A percentile compares a stretch with the other conserved stretches of the same genome.
These are phyloP conservation scores for Penicillium sp. DNA, from an alignment of 2,329 filamentous ascomycete genomes.

Conservation along the genomic window DNA sequence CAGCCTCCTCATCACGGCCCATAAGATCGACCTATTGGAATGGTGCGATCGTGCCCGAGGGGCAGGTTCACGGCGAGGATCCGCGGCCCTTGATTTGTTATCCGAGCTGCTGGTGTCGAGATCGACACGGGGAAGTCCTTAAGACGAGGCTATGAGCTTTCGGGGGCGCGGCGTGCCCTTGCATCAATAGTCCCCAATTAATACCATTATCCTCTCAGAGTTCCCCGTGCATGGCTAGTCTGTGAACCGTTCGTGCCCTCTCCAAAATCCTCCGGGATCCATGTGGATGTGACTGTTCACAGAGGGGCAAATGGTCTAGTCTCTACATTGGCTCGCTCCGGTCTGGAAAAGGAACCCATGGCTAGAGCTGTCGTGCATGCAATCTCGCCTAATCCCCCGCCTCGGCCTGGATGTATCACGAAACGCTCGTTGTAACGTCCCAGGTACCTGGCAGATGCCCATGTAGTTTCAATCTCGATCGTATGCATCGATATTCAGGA, in stretches of 20 bases:
- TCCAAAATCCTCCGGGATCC: constrained; percentile 9
- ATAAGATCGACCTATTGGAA: constrained; percentile 33
- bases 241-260: constrained; percentile 3
- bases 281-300: constrained; percentile 8
- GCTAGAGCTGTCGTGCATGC: constrained; percentile 12
- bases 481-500: constrained; percentile 22
- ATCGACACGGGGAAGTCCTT: constrained; percentile 32
- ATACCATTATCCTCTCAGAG: constrained; percentile 15
- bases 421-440: constrained; percentile 14
- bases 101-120: constrained; percentile 25
- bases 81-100: constrained; percentile 36
- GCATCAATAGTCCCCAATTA: constrained; percentile 36
- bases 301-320: background rate
- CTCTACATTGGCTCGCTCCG: background rate
- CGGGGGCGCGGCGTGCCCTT: constrained; percentile 28
- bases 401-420: constrained; percentile 16
- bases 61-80: constrained; percentile 22
- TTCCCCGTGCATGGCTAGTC: constrained; percentile 12
- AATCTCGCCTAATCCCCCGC: constrained; percentile 2
- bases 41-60: constrained; percentile 21
- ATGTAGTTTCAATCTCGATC: constrained; percentile 2
- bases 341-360: background rate
- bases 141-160: background rate
- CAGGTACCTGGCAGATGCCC: background rate
- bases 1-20: constrained; percentile 8